Evolutionary conservation across 345 rosid genomes (phyloP).

Genomic region (Corymbia maculata): DNA sequence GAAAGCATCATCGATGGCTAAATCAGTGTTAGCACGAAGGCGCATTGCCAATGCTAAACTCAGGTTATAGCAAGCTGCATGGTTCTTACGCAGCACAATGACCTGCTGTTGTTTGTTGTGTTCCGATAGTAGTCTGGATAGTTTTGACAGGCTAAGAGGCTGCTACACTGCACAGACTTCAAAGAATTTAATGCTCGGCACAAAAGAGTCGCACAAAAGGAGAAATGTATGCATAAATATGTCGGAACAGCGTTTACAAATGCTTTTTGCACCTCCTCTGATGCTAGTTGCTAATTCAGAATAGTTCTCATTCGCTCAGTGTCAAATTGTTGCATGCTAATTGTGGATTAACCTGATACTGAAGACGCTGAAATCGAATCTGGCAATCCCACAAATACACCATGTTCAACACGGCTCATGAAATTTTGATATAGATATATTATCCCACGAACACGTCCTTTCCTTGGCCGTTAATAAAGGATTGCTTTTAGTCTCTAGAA

Average conservation of each 20-base stretch:
- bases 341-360: conserved; percentile 17
- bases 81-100: not conserved
- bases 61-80: not conserved
- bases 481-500: not conserved
- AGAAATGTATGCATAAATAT: not conserved
- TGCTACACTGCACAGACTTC: not conserved
- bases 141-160: not conserved
- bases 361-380: not conserved
- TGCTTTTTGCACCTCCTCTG: not conserved
- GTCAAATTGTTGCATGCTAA: not conserved
- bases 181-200: not conserved
- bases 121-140: not conserved
- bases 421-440: not conserved
- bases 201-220: not conserved
- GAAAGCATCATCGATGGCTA: conserved; percentile 13
- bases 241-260: not conserved
- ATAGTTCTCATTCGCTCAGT: not conserved
- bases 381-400: not conserved
- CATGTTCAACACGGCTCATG: not conserved
- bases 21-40: conserved; percentile 23
- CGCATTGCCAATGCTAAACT: not conserved
- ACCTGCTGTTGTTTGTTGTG: not conserved
- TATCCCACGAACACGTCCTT: not conserved
- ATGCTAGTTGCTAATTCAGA: not conserved
- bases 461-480: not conserved